phyloP scores from a whole-genome alignment of 768 basidiomycete species.

The Rhizopogon vesiculosus region DNA sequence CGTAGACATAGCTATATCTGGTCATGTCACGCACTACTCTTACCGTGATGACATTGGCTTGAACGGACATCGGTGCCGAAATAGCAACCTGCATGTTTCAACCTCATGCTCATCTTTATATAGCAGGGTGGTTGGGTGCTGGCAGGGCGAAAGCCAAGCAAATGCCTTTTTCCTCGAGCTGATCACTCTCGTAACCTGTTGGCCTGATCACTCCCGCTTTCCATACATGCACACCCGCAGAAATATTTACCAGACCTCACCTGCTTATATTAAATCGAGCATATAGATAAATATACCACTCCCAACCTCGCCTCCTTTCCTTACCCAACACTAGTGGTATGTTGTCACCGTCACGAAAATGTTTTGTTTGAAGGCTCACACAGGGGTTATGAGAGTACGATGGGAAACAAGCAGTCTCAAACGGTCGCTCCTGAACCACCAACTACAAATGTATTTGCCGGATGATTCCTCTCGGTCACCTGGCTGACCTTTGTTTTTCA shows the following conservation, averaged over 20 bases:
- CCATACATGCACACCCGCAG: conserved; percentile 8
- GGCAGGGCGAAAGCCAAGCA: too few relatives aligned
- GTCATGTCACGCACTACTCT: too few relatives aligned
- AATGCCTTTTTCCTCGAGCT: too few relatives aligned
- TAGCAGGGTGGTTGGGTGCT: too few relatives aligned
- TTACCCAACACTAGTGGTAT: not conserved
- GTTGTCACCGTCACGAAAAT: not conserved
- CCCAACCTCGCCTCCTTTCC: not conserved
- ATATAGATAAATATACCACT: not conserved
- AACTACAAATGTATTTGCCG: not conserved
- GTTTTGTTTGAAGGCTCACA: not conserved
- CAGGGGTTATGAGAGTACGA: not conserved
- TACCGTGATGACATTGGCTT: too few relatives aligned
- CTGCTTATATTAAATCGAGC: conserved; percentile 7
- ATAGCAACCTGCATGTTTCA: too few relatives aligned
- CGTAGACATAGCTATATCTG: too few relatives aligned
- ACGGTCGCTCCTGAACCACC: not conserved
- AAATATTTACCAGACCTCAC: conserved; percentile 4
- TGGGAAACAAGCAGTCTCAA: not conserved
- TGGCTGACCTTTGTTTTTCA: not conserved
- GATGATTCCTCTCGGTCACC: not conserved
- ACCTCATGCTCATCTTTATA: too few relatives aligned
- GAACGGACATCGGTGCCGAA: too few relatives aligned
- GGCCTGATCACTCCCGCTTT: too few relatives aligned
- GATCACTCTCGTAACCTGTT: too few relatives aligned